Base-by-base conservation (phyloP, 495 filamentous ascomycete species). In the Friedmanniomyces simplex region DNA sequence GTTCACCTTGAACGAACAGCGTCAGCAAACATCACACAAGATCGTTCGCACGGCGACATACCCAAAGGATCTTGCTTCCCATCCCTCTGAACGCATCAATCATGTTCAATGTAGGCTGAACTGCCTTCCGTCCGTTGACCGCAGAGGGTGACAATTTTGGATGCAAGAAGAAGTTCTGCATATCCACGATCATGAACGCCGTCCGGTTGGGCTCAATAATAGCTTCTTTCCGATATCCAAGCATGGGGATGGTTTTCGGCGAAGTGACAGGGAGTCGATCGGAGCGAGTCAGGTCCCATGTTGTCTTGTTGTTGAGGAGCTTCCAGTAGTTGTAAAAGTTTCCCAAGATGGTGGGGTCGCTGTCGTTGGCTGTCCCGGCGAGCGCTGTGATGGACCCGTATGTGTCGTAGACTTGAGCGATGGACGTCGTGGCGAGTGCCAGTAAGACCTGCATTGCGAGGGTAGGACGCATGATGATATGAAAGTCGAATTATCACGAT, bases 11-110 rank as follows among this genome's bases (percentile, higher is more conserved):
- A 13, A 45, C 13, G 41, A 49, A 11, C n/a, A 49, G n/a, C 22
- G 18, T 25, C 21, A 30, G 21, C 46, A 49, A 4, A 22, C 14
- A 26, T 26, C 46, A 26, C 46, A 24, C 13, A 4, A 47, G 10
- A n/a, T 18, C 25, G 21, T 24, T 3, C 12, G 22, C 20, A 21
- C 10, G 2, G 2, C 13, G 46, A 24, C 46, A 4, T 12, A 52
- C 48, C 68, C 68, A 70, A 25, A 68, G 50, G 13, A 70, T 51
- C 48, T 59, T 58, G 36, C 67, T 67, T 28, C 58, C 63, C 13
- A 50, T 53, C n/a, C 39, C 46, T 34, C 68, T 63, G 45, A 59
- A 63, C 36, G 57, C 63, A 4, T 59, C 39, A 53, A 66, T 62
- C 54, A 63, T 58, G 49, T 62, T 57, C 21, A 63, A 55, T 5